Evolutionary conservation across 768 basidiomycete species (phyloP), one percentile per base, ranked within the genome.

Genomic region (Asterophora lycoperdoides): DNA sequence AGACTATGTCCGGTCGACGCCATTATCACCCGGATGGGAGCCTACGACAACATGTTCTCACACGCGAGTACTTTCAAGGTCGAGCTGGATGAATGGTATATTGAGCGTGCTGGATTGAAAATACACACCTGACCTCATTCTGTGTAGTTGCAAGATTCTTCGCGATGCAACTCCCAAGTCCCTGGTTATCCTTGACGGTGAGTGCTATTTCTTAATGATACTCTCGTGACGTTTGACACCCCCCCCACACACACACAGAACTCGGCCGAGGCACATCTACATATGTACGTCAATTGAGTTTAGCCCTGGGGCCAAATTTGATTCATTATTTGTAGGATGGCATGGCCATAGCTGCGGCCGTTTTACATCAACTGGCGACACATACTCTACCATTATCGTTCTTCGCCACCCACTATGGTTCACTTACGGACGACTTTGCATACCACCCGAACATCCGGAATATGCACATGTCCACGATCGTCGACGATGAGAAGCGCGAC

Each of bases 391-490:
- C 94, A 9, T 70, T 98, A 20, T 86, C 90, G 1, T 96, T 97
- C 74, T 99, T 99, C 60, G 95, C 96, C 30, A 99, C 96, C 0
- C 96, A 99, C 67, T 99, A 98, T 57, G 93, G 93, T 3, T 89
- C 93, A 1, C 74, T 98, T 36, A 96, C 95, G 7, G 91, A 96
- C 57, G 95, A 98, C 63, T 97, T 88, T 63, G 78, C 79, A 2
- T 91, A 92, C 58, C 91, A 94, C 61, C 88, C 90, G 1, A 96
- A 94, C 60, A 89, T 98, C 56, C 76, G 90, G 48, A 89, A 85
- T 47, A 95, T 95, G 86, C 84, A 96, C 66, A 97, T 99, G 96
- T 78, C 86, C 15, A 97, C 95, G 0, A 75, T 89, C 41, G 87
- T 98, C 6, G 91, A 97, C 57, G 93, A 97, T 43, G 88, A 90